These are phyloP conservation scores for Cucurbita pepo DNA, from an alignment of 306 rosid species.

Conservation along the genomic window DNA sequence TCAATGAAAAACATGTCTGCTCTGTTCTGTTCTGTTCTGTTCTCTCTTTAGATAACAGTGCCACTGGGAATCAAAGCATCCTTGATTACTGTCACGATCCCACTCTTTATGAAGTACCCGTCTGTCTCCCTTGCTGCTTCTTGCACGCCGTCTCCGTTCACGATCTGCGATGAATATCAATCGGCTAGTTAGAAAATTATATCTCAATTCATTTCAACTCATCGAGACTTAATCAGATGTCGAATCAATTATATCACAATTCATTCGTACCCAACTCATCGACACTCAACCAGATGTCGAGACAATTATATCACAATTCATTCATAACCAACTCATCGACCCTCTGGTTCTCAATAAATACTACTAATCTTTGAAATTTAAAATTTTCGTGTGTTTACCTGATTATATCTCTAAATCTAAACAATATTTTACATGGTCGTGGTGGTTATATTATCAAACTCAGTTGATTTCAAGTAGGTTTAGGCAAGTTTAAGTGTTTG, in stretches of 20 bases:
- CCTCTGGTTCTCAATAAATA: no score
- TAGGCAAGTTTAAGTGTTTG: no score
- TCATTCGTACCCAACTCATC: no score
- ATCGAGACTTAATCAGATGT: no score
- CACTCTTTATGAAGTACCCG: slow-evolving; percentile 94
- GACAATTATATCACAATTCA: no score
- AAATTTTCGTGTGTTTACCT: neutral
- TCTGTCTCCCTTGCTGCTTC: slow-evolving; percentile 98
- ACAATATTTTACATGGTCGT: neutral
- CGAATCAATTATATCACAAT: no score
- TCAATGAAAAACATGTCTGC: neutral
- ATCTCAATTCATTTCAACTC: no score
- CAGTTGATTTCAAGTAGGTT: no score
- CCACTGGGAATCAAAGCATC: slow-evolving; percentile 92
- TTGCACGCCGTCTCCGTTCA: slow-evolving; percentile 68
- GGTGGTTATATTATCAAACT: neutral
- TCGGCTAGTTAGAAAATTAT: neutral
- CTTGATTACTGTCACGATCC: slow-evolving; percentile 83
- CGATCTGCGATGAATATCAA: slow-evolving; percentile 30
- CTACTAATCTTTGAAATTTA: no score
- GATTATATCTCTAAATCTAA: neutral
- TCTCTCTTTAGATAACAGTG: slow-evolving; percentile 31
- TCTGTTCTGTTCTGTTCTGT: neutral
- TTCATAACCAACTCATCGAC: no score
- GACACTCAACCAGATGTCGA: no score